Evolutionary conservation across 495 filamentous ascomycete genomes (phyloP).

Genomic region (Penicillium desertorum): DNA sequence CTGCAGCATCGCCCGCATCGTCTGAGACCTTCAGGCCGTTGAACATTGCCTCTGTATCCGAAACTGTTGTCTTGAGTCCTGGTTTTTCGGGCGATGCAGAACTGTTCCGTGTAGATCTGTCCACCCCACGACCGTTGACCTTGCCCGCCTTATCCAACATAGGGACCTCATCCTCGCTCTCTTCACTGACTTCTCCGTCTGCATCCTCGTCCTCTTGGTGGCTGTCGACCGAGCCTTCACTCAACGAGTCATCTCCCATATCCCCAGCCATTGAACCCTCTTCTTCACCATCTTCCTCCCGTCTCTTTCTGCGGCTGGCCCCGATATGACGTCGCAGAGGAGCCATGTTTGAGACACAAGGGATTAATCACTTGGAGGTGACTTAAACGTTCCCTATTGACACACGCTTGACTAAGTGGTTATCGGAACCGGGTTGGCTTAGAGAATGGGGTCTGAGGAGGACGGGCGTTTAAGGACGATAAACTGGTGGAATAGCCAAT

Average conservation of each 20-base stretch:
- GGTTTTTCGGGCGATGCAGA: constrained; percentile 33
- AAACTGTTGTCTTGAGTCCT: constrained; percentile 37
- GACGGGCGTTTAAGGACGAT: constrained; percentile 14
- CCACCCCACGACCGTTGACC: constrained; percentile 36
- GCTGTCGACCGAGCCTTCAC: constrained; percentile 72
- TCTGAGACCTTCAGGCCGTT: constrained; percentile 72
- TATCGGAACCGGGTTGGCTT: constrained; percentile 9
- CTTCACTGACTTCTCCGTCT: constrained; percentile 70
- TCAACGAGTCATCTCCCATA: constrained; percentile 78
- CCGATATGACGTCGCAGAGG: constrained; percentile 69
- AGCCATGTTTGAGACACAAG: constrained; percentile 46
- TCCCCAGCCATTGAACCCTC: constrained; percentile 65
- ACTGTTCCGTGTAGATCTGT: constrained; percentile 27
- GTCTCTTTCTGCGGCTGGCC: constrained; percentile 67
- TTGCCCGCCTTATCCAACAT: constrained; percentile 41
- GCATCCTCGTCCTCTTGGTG: constrained; percentile 76
- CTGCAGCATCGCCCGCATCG: constrained; percentile 49
- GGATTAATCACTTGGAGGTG: neutral
- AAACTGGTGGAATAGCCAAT: constrained; percentile 5
- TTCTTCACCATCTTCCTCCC: constrained; percentile 78
- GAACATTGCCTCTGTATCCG: constrained; percentile 87
- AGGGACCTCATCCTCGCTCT: constrained; percentile 64
- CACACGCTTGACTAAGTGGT: constrained; percentile 4
- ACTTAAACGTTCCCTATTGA: constrained; percentile 5
- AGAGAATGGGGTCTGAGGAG: constrained; percentile 4